Evolutionary conservation across 2,329 filamentous ascomycete species (phyloP).

Genomic region (Lecanicillium sp.): DNA sequence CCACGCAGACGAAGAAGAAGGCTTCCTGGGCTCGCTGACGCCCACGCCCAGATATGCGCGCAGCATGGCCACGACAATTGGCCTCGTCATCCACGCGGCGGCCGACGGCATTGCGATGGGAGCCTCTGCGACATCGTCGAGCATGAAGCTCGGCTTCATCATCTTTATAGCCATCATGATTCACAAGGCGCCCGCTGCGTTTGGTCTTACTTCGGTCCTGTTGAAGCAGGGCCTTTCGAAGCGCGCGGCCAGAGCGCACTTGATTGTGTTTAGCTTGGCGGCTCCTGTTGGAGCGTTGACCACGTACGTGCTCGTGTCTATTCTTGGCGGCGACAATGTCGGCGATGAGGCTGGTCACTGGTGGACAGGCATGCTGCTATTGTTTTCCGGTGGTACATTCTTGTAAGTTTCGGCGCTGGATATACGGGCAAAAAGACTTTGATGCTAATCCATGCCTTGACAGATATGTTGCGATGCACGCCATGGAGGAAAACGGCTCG

Average conservation of each 20-base stretch:
- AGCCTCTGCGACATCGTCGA: conserved; percentile 70
- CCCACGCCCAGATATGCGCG: conserved; percentile 51
- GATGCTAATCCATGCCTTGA: conserved; percentile 9
- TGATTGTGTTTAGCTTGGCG: conserved; percentile 86
- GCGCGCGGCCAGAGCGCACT: conserved; percentile 71
- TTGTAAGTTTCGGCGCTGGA: conserved; percentile 50
- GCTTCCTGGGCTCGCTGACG: conserved; percentile 51
- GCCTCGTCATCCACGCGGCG: conserved; percentile 90
- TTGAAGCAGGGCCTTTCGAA: conserved; percentile 89
- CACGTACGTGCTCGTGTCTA: conserved; percentile 73
- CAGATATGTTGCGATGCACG: conserved; percentile 97
- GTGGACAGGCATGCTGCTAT: conserved; percentile 84
- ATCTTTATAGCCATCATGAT: conserved; percentile 97
- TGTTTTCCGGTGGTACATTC: conserved; percentile 97
- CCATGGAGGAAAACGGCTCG: conserved; percentile 72
- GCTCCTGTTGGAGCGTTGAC: conserved; percentile 77
- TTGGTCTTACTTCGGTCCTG: conserved; percentile 84
- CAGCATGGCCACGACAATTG: conserved; percentile 76
- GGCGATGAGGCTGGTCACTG: conserved; percentile 62
- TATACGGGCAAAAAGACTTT: not conserved
- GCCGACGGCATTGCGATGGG: conserved; percentile 95
- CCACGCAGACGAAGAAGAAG: conserved; percentile 48
- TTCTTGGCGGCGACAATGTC: conserved; percentile 56
- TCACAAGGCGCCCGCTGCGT: conserved; percentile 92
- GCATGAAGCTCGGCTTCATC: conserved; percentile 74